Percentiles rank a stretch among this genome's conserved stretches.
These are phyloP conservation scores for Diospyros kaki DNA, from an alignment of 148 eudicot species.

Conservation along the genomic window DNA sequence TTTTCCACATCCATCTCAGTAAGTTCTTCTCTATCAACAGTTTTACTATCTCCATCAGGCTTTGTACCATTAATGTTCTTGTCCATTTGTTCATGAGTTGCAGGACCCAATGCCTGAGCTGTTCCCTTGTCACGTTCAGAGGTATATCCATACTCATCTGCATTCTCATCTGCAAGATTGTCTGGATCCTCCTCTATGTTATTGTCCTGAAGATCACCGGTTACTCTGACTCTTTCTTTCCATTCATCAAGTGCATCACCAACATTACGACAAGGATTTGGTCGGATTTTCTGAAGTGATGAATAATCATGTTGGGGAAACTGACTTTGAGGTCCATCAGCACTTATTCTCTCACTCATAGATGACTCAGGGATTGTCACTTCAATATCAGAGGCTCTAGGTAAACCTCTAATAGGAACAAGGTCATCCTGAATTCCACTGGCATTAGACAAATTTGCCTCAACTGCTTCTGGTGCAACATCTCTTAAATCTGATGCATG, in stretches of 20 bases:
- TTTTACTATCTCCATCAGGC: slow-evolving; percentile 40
- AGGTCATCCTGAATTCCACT: slow-evolving; percentile 49
- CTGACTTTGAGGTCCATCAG: slow-evolving; percentile 43
- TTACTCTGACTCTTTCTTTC: slow-evolving; percentile 91
- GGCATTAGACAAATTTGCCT: slow-evolving; percentile 48
- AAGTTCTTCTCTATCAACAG: slow-evolving; percentile 27
- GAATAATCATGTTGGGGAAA: slow-evolving; percentile 49
- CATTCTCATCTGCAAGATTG: slow-evolving; percentile 54
- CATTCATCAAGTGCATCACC: slow-evolving; percentile 95
- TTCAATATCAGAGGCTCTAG: slow-evolving; percentile 49
- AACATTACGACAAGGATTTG: slow-evolving; percentile 72
- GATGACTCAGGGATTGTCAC: slow-evolving; percentile 49
- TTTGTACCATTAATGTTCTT: slow-evolving; percentile 43
- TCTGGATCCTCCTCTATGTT: slow-evolving; percentile 33
- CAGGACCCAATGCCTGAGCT: slow-evolving; percentile 85
- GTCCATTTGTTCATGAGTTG: slow-evolving; percentile 74
- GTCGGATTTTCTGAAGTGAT: slow-evolving; percentile 51
- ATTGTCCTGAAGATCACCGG: slow-evolving; percentile 52
- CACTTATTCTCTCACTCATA: slow-evolving; percentile 45
- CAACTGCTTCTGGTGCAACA: slow-evolving; percentile 47
- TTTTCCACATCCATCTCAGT: slow-evolving; percentile 35
- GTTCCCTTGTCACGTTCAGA: slow-evolving; percentile 72
- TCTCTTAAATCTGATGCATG: slow-evolving; percentile 30
- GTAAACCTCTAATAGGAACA: slow-evolving; percentile 47
- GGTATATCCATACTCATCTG: slow-evolving; percentile 75